A percentile compares a stretch with the other conserved stretches of the same genome.
These are phyloP conservation scores for Candida smagusa DNA, from an alignment of 1,139 yeast genomes.

Conservation along the genomic window DNA sequence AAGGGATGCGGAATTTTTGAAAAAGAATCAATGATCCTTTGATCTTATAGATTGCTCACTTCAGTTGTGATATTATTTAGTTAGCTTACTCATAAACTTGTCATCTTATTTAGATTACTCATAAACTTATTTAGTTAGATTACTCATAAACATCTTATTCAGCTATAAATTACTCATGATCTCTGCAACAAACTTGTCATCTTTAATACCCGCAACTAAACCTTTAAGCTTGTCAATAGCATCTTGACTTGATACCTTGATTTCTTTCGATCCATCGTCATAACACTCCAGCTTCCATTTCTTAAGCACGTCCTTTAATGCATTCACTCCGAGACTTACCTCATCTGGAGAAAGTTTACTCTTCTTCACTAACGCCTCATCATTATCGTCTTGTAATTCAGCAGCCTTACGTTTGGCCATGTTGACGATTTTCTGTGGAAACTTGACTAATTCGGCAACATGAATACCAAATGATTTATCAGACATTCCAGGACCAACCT, in stretches of 20 bases:
- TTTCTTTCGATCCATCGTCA: slow-evolving; percentile 29
- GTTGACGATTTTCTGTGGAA: slow-evolving; percentile 80
- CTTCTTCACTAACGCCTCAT: slow-evolving; percentile 43
- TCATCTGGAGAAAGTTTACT: slow-evolving; percentile 55
- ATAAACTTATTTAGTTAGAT: no score
- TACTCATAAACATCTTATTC: no score
- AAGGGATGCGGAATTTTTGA: slow-evolving; percentile 13
- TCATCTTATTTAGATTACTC: no score
- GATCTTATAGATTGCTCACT: no score
- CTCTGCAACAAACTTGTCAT: slow-evolving; percentile 42
- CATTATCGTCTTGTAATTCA: slow-evolving; percentile 67
- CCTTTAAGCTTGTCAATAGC: slow-evolving; percentile 38
- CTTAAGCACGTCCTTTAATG: slow-evolving; percentile 53
- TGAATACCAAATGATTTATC: slow-evolving; percentile 97
- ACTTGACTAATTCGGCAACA: slow-evolving; percentile 92
- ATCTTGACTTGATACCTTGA: slow-evolving; percentile 26
- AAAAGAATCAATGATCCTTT: slow-evolving; percentile 1
- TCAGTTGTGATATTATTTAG: no score
- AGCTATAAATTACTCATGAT: slow-evolving; percentile 12
- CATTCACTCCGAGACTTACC: slow-evolving; percentile 51
- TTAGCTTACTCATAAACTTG: no score
- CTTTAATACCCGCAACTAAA: slow-evolving; percentile 23
- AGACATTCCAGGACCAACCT: slow-evolving; percentile 87
- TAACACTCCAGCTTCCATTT: slow-evolving; percentile 58
- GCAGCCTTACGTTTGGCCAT: slow-evolving; percentile 95